Conservation (phyloP, 371 early-diverging fungal genomes). For the Racocetra persica region DNA sequence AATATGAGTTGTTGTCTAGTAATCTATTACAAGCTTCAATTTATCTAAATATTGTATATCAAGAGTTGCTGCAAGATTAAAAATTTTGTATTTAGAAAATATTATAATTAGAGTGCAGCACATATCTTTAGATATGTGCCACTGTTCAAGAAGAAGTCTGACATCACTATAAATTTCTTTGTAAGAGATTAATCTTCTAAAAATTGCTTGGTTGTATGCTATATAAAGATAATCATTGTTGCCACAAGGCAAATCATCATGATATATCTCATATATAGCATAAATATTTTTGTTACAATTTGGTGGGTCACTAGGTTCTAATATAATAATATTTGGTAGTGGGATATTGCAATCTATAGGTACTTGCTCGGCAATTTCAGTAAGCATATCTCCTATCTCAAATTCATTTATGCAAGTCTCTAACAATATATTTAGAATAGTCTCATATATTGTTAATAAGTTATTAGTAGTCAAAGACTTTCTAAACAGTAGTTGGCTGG, state of each 20-base stretch:
- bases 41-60: background rate
- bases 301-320: background rate
- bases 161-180: background rate
- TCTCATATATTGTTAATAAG: too few relatives aligned
- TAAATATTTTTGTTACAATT: background rate
- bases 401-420: background rate
- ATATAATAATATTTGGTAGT: background rate
- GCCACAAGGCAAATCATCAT: background rate
- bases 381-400: background rate
- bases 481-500: too few relatives aligned
- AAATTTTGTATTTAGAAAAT: constrained; percentile 19
- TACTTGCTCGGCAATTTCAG: constrained; percentile 9
- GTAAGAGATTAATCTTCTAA: background rate
- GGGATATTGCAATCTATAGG: background rate
- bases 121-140: constrained; percentile 29
- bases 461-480: too few relatives aligned
- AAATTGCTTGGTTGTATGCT: constrained; percentile 25
- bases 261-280: background rate
- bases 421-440: too few relatives aligned
- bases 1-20: constrained; percentile 4
- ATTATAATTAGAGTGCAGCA: constrained; percentile 13
- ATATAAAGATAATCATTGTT: background rate
- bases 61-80: background rate
- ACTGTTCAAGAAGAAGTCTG: constrained; percentile 15
- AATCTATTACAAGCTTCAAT: background rate